Conservation (phyloP, 1,284 basidiomycete genomes). For the Moesziomyces sp. region DNA sequence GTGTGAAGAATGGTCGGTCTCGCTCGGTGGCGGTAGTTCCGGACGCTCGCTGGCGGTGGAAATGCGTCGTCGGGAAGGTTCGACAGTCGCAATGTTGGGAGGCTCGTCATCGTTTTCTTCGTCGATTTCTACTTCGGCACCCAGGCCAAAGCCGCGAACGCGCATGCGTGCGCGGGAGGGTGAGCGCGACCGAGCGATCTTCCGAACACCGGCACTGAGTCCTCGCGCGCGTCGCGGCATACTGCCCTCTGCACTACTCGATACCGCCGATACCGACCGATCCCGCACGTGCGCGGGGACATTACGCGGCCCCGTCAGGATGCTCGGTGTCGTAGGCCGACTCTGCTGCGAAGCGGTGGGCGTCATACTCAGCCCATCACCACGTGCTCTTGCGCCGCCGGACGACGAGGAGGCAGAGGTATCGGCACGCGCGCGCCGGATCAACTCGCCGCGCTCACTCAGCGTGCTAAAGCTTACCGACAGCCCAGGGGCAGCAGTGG, state of each 20-base stretch:
- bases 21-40: constrained; percentile 36
- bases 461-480: constrained; percentile 48
- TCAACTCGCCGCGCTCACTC: constrained; percentile 18
- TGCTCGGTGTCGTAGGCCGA: constrained; percentile 29
- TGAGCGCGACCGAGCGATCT: constrained; percentile 20
- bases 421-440: constrained; percentile 31
- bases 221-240: constrained; percentile 24
- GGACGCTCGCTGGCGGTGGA: constrained; percentile 43
- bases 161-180: constrained; percentile 38
- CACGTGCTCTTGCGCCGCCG: constrained; percentile 7
- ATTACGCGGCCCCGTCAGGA: constrained; percentile 3
- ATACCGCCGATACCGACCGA: constrained; percentile 7
- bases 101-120: constrained; percentile 34
- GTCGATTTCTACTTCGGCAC: constrained; percentile 54
- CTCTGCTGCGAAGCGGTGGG: constrained; percentile 22
- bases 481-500: constrained; percentile 27
- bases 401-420: constrained; percentile 24
- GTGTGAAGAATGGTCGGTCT: constrained; percentile 7
- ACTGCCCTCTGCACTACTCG: constrained; percentile 36
- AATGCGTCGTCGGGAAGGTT: constrained; percentile 11
- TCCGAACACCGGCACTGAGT: constrained; percentile 6
- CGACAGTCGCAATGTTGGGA: no score
- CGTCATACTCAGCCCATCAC: constrained; percentile 38
- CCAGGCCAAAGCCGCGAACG: constrained; percentile 48
- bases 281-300: constrained; percentile 28